Evolutionary conservation across 1,284 basidiomycete species (phyloP).

Genomic region (Rhodofomes roseus): DNA sequence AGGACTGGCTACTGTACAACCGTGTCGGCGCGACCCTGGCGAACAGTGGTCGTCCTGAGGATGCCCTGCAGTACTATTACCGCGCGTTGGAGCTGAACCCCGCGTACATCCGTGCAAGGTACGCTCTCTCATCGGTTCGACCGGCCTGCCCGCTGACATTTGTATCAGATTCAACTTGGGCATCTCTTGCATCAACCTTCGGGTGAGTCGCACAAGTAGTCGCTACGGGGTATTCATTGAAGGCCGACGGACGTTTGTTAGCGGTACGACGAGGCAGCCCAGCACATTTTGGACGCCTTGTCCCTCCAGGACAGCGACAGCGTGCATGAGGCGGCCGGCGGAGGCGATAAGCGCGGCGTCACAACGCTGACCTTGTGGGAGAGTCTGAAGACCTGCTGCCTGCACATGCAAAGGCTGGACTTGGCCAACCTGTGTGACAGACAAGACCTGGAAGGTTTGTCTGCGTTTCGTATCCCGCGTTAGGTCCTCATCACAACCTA

Average conservation of each 20-base stretch:
- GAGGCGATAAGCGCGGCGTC: slow-evolving; percentile 61
- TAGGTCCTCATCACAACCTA: too few relatives aligned
- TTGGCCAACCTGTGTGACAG: slow-evolving; percentile 69
- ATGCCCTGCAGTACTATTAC: slow-evolving; percentile 89
- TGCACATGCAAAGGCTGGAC: slow-evolving; percentile 74
- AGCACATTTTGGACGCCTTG: slow-evolving; percentile 83
- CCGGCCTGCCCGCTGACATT: not conserved
- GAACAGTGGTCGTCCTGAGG: slow-evolving; percentile 81
- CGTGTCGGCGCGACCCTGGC: slow-evolving; percentile 95
- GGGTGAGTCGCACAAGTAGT: slow-evolving; percentile 39
- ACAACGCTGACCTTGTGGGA: slow-evolving; percentile 82
- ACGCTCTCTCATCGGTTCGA: slow-evolving; percentile 1
- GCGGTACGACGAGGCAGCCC: slow-evolving; percentile 81
- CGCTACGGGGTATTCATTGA: not conserved
- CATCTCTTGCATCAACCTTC: slow-evolving; percentile 86
- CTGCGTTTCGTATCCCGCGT: not conserved
- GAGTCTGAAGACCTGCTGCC: slow-evolving; percentile 74
- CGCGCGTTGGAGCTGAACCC: slow-evolving; percentile 90
- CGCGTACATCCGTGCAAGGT: slow-evolving; percentile 89
- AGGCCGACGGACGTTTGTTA: slow-evolving; percentile 27
- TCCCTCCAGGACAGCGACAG: slow-evolving; percentile 82
- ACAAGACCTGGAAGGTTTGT: slow-evolving; percentile 69
- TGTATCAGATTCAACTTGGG: slow-evolving; percentile 79
- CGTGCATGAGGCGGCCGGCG: slow-evolving; percentile 41
- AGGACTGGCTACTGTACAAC: slow-evolving; percentile 97